Conservation (phyloP, 192 early-diverging fungal species). For the Coemansia furcata region DNA sequence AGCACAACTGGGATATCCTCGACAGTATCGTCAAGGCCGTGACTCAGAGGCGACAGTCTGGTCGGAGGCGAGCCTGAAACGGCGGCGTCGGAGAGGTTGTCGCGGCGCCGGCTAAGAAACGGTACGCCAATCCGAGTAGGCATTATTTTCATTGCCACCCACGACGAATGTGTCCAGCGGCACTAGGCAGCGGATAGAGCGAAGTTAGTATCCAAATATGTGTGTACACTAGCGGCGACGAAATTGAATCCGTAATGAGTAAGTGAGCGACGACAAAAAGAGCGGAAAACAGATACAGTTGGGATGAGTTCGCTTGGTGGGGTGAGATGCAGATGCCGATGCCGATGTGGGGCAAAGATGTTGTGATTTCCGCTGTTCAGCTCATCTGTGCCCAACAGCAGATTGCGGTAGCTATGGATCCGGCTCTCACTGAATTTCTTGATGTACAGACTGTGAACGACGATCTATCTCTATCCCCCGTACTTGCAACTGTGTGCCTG, state of each 20-base stretch:
- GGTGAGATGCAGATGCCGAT: not conserved
- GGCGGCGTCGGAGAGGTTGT: not conserved
- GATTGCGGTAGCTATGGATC: not conserved
- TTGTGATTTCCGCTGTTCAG: not conserved
- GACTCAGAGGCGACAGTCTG: not conserved
- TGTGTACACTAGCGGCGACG: not conserved
- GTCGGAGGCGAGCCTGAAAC: not conserved
- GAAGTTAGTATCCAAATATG: not conserved
- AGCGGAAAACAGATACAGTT: not conserved
- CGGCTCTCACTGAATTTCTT: not conserved
- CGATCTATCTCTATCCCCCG: not conserved
- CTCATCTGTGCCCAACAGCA: conserved; percentile 1
- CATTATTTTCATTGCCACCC: conserved; percentile 15
- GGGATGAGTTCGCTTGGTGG: not conserved
- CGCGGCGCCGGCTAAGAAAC: conserved; percentile 28
- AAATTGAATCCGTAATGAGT: not conserved
- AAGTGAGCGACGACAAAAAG: not conserved
- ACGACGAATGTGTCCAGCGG: not conserved
- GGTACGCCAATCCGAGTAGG: conserved; percentile 31
- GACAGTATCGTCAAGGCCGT: not conserved
- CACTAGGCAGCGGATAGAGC: not conserved
- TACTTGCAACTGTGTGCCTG: not conserved
- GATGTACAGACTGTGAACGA: not conserved
- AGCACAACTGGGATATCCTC: not conserved
- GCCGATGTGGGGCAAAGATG: not conserved